Conservation (phyloP, 1,139 yeast genomes). For the Wickerhamomyces sp. region DNA sequence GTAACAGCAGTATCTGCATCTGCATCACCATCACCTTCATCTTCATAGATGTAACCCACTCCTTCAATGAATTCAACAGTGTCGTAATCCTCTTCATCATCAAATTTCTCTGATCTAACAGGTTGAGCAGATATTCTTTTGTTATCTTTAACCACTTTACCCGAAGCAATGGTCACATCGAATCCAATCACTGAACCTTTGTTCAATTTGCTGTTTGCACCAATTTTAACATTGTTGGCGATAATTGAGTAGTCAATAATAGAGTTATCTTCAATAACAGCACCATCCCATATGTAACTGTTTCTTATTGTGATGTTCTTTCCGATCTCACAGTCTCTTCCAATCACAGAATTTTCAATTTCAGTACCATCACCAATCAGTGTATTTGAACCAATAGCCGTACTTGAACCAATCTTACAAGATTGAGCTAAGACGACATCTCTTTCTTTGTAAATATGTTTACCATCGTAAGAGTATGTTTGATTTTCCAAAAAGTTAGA, state of each 20-base stretch:
- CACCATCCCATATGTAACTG: constrained; percentile 85
- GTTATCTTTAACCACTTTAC: constrained; percentile 41
- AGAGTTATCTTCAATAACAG: constrained; percentile 62
- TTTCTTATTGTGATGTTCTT: constrained; percentile 63
- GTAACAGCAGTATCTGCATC: constrained; percentile 36
- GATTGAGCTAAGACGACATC: constrained; percentile 87
- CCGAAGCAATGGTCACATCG: constrained; percentile 58
- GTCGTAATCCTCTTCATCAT: constrained; percentile 24
- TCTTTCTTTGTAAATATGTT: constrained; percentile 81
- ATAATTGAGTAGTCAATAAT: constrained; percentile 58
- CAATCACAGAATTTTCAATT: constrained; percentile 68
- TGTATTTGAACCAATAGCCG: constrained; percentile 74
- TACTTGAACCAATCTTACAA: constrained; percentile 72
- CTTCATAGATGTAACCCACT: constrained; percentile 49
- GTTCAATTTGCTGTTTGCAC: constrained; percentile 42
- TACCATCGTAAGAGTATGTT: constrained; percentile 71
- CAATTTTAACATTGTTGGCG: constrained; percentile 57
- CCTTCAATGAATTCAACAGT: constrained; percentile 37
- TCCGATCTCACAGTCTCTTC: constrained; percentile 82
- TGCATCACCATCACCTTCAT: constrained; percentile 38
- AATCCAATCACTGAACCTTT: constrained; percentile 82
- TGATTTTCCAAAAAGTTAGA: constrained; percentile 67
- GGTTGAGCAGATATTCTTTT: constrained; percentile 47
- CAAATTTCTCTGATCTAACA: constrained; percentile 27
- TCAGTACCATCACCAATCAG: constrained; percentile 52